A percentile compares a stretch with the other conserved stretches of the same genome.
Evolutionary conservation across 2,329 filamentous ascomycete species (phyloP).

Genomic region (Aspergillus amoenus): DNA sequence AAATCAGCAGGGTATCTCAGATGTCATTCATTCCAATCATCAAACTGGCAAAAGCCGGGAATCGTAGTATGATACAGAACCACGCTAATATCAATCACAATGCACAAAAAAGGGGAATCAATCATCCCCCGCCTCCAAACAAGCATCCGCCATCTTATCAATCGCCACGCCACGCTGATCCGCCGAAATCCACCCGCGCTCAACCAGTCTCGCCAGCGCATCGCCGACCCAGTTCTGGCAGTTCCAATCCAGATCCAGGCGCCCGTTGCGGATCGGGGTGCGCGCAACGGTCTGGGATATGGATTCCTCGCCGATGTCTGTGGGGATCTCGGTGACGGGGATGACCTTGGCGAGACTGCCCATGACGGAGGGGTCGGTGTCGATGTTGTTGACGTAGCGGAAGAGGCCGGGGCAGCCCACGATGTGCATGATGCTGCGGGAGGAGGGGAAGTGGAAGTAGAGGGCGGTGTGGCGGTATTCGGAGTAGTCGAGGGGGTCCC

Average conservation of each 20-base stretch:
- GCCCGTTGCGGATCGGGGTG: constrained; percentile 25
- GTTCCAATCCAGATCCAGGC: constrained; percentile 29
- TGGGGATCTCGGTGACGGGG: constrained; percentile 14
- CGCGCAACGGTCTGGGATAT: constrained; percentile 20
- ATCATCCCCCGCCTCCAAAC: constrained; percentile 23
- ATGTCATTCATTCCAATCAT: no score
- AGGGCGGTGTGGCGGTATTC: constrained; percentile 33
- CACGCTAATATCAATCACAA: no score
- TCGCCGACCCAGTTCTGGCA: constrained; percentile 35
- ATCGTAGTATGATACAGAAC: no score
- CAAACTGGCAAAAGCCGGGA: no score
- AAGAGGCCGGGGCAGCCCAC: constrained; percentile 29
- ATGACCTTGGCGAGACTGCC: constrained; percentile 18
- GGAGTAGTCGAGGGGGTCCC: constrained; percentile 29
- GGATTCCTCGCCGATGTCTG: constrained; percentile 18
- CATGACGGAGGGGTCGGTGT: constrained; percentile 13
- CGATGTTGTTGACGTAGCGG: constrained; percentile 18
- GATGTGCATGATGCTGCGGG: constrained; percentile 24
- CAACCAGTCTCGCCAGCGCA: constrained; percentile 24
- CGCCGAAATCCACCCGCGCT: constrained; percentile 20
- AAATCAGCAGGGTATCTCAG: no score
- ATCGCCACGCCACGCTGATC: constrained; percentile 22
- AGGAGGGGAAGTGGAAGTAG: constrained; percentile 21
- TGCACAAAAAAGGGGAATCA: no score
- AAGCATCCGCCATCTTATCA: constrained; percentile 27